Percentiles rank a stretch among this genome's conserved stretches.
Conservation (phyloP, 192 early-diverging fungal genomes). For the Coemansia sp. region DNA sequence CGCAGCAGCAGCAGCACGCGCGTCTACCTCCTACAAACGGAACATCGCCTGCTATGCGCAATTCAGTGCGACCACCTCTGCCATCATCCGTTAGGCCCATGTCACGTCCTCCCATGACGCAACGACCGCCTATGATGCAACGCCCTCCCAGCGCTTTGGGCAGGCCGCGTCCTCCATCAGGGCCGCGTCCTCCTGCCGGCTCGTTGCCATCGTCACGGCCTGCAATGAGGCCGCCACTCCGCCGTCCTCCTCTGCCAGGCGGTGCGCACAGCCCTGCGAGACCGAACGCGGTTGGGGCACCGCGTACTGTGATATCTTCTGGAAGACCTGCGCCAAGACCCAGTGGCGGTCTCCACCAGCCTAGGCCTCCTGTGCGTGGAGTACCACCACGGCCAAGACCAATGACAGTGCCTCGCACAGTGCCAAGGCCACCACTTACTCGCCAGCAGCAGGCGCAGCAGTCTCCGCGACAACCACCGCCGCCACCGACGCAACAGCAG, state of each 20-base stretch:
- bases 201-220: background rate
- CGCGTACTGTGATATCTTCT: background rate
- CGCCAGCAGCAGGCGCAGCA: conserved; percentile 9
- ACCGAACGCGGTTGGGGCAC: background rate
- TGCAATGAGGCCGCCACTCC: background rate
- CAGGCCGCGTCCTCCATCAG: background rate
- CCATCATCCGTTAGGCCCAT: background rate
- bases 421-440: conserved; percentile 5
- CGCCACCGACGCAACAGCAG: background rate
- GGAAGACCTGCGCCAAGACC: background rate
- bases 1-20: conserved; percentile 6
- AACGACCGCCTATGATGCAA: background rate
- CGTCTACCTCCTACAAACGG: background rate
- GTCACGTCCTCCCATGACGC: background rate
- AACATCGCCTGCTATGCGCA: background rate
- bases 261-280: background rate
- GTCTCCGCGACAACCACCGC: conserved; percentile 1
- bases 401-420: background rate
- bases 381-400: background rate
- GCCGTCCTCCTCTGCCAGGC: no score
- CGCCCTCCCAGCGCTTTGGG: no score
- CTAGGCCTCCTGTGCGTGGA: background rate
- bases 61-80: background rate
- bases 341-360: background rate
- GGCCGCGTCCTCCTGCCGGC: background rate